Conservation (phyloP, 1,284 basidiomycete species). For the Prillingera fragicola region DNA sequence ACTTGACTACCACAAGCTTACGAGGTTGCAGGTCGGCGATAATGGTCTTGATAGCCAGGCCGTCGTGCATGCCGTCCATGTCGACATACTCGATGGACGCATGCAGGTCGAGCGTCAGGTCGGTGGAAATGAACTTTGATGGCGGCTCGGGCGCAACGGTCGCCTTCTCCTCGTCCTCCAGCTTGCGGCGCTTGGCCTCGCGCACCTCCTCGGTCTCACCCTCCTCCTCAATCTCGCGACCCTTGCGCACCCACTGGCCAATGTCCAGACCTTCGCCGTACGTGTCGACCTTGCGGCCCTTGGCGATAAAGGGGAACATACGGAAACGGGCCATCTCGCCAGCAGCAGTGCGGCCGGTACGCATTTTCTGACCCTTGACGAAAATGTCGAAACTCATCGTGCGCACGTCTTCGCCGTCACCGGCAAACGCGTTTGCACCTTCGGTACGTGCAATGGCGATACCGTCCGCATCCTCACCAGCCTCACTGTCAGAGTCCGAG, state of each 20-base stretch:
- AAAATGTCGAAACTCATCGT: constrained; percentile 88
- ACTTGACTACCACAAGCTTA: constrained; percentile 90
- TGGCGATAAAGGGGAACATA: constrained; percentile 96
- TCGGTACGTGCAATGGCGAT: constrained; percentile 51
- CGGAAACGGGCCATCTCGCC: constrained; percentile 61
- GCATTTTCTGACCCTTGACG: constrained; percentile 84
- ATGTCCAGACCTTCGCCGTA: constrained; percentile 94
- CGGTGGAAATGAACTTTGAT: constrained; percentile 78
- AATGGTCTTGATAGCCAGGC: constrained; percentile 92
- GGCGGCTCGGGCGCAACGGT: constrained; percentile 73
- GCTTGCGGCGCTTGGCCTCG: constrained; percentile 62
- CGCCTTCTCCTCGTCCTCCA: constrained; percentile 75
- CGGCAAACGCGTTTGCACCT: constrained; percentile 33
- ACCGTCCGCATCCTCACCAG: constrained; percentile 62
- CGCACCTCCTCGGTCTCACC: constrained; percentile 73
- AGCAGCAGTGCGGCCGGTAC: constrained; percentile 53
- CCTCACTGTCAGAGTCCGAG: constrained; percentile 61
- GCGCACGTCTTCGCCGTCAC: constrained; percentile 43
- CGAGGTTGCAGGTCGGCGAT: constrained; percentile 94
- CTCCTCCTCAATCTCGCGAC: constrained; percentile 79
- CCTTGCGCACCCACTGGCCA: constrained; percentile 85
- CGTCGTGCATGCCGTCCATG: constrained; percentile 92
- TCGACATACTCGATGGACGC: constrained; percentile 88
- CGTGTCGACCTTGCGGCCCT: constrained; percentile 84
- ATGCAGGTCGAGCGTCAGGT: constrained; percentile 67